Evolutionary conservation across 805 yeast genomes (phyloP).

Genomic region (Wickerhamomyces strasburgensis): DNA sequence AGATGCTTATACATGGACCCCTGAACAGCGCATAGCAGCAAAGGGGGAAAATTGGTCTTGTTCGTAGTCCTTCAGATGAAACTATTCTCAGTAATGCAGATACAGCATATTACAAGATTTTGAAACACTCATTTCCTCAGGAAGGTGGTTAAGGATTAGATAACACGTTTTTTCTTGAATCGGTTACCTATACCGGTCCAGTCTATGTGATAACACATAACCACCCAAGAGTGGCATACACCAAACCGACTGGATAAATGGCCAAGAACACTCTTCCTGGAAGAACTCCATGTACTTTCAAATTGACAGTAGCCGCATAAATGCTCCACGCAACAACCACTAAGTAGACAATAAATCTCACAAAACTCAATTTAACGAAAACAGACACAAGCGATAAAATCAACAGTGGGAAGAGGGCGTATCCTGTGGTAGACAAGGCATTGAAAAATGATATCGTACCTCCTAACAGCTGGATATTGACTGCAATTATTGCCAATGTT

Average conservation of each 20-base stretch:
- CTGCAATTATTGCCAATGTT: conserved; percentile 53
- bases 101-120: no score
- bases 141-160: no score
- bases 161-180: no score
- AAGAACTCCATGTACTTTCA: conserved; percentile 57
- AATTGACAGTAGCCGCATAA: conserved; percentile 56
- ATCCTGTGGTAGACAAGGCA: conserved; percentile 67
- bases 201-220: conserved; percentile 51
- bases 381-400: conserved; percentile 46
- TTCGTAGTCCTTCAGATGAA: no score
- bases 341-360: conserved; percentile 43
- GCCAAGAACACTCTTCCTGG: conserved; percentile 60
- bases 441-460: conserved; percentile 60
- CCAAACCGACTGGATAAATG: conserved; percentile 58
- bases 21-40: no score
- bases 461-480: conserved; percentile 60
- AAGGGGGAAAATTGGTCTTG: no score
- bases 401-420: conserved; percentile 62
- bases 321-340: conserved; percentile 56
- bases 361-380: conserved; percentile 40
- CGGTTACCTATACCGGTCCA: not conserved
- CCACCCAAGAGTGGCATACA: conserved; percentile 63
- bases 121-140: no score
- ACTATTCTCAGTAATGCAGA: no score
- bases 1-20: no score